Conservation (phyloP, 257 asterid genomes). For the Rubia yunnanensis region DNA sequence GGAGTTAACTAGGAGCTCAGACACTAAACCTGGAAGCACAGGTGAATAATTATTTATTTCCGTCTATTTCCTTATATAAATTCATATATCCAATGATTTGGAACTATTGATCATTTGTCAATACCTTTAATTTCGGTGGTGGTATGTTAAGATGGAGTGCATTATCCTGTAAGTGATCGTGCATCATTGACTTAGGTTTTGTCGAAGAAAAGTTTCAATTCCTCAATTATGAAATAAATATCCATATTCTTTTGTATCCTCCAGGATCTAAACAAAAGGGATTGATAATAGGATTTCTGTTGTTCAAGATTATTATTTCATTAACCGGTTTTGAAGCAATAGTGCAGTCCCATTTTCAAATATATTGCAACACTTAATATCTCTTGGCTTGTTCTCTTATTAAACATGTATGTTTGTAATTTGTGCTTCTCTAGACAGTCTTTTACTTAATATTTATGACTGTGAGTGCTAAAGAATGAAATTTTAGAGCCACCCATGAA, state of each 20-base stretch:
- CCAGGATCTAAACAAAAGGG: not conserved
- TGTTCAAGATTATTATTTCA: not conserved
- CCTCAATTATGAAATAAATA: not conserved
- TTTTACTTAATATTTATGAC: not conserved
- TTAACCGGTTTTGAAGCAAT: not conserved
- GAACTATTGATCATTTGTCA: not conserved
- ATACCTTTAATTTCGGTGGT: not conserved
- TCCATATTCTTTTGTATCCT: not conserved
- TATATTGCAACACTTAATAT: not conserved
- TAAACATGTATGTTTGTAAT: not conserved
- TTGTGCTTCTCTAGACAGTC: not conserved
- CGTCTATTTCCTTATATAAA: not conserved
- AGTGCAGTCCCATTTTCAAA: not conserved
- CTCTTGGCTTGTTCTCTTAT: not conserved
- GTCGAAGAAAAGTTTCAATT: not conserved
- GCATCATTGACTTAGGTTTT: not conserved
- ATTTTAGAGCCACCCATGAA: not conserved
- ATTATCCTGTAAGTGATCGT: not conserved
- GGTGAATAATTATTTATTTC: conserved; percentile 30
- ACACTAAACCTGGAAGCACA: conserved; percentile 42
- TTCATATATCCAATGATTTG: not conserved
- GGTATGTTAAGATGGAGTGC: not conserved
- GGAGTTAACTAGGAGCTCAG: conserved; percentile 45
- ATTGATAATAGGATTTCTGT: not conserved
- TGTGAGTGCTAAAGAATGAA: not conserved